A percentile compares a stretch with the other conserved stretches of the same genome.
Evolutionary conservation across 345 rosid genomes (phyloP).

Genomic region (Carallia brachiata): DNA sequence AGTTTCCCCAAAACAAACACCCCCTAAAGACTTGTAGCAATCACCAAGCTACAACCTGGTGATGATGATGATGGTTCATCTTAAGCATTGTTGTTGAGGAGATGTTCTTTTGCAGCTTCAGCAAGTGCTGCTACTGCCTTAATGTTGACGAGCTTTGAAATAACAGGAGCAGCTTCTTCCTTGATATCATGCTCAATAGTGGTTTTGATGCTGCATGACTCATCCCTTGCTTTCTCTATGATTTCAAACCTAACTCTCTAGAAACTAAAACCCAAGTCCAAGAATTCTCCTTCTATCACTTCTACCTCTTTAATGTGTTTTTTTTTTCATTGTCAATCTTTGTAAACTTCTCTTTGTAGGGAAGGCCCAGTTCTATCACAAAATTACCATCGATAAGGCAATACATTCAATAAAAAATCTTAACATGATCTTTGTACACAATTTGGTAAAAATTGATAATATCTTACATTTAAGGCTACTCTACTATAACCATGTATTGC

Average conservation of each 20-base stretch:
- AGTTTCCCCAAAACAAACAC: no score
- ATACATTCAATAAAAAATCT: no score
- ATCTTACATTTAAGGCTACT: no score
- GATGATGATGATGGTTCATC: no score
- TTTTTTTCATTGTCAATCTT: constrained; percentile 13
- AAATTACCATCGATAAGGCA: no score
- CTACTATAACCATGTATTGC: no score
- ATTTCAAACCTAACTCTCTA: constrained; percentile 12
- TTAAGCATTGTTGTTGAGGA: background rate
- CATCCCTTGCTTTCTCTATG: constrained; percentile 10
- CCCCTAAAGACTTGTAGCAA: no score
- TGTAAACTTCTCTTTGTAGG: constrained; percentile 20
- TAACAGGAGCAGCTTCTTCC: background rate
- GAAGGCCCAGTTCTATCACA: background rate
- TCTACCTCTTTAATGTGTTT: constrained; percentile 19
- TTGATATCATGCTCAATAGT: constrained; percentile 5
- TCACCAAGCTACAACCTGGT: no score
- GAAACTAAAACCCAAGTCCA: constrained; percentile 17
- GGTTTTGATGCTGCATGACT: background rate
- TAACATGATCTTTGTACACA: no score
- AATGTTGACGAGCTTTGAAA: background rate
- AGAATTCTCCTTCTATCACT: constrained; percentile 17
- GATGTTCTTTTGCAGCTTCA: background rate
- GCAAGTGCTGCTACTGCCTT: background rate
- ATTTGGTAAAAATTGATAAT: no score